These are phyloP conservation scores for Monilinia aucupariae DNA, from an alignment of 2,329 filamentous ascomycete species.

Conservation along the genomic window DNA sequence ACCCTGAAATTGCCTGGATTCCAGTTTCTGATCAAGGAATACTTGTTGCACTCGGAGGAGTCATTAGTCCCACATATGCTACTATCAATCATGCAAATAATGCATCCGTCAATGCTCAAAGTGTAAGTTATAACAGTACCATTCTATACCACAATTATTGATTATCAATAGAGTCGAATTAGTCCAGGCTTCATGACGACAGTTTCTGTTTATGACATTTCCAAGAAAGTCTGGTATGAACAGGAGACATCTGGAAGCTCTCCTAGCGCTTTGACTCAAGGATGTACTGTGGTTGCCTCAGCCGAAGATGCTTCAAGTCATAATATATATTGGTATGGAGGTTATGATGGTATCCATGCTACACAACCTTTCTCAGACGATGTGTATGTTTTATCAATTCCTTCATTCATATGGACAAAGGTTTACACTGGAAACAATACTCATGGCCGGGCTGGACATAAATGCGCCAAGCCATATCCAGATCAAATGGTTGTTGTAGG, in stretches of 20 bases:
- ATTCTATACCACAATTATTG: neutral
- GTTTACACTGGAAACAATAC: constrained; percentile 49
- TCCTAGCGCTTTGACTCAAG: constrained; percentile 62
- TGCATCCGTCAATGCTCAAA: constrained; percentile 37
- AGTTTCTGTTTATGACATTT: constrained; percentile 71
- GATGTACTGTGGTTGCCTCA: constrained; percentile 63
- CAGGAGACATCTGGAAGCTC: constrained; percentile 60
- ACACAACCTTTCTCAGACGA: constrained; percentile 56
- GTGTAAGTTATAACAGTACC: constrained; percentile 35
- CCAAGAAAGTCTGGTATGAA: constrained; percentile 63
- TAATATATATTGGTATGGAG: constrained; percentile 74
- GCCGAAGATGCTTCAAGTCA: constrained; percentile 68
- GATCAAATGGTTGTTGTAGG: constrained; percentile 66
- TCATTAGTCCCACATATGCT: constrained; percentile 52
- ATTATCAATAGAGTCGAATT: constrained; percentile 46
- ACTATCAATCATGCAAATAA: constrained; percentile 18
- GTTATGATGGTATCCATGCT: constrained; percentile 52
- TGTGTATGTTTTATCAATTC: constrained; percentile 68
- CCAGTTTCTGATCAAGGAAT: constrained; percentile 73
- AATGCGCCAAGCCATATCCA: constrained; percentile 64
- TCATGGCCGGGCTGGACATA: constrained; percentile 59
- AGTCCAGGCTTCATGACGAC: constrained; percentile 66
- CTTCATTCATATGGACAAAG: constrained; percentile 66
- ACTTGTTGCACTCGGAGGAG: constrained; percentile 71
- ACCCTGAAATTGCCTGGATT: constrained; percentile 65